Base-by-base conservation (phyloP, 108 stramenopile genomes). In the Stephanodiscus minutulus region DNA sequence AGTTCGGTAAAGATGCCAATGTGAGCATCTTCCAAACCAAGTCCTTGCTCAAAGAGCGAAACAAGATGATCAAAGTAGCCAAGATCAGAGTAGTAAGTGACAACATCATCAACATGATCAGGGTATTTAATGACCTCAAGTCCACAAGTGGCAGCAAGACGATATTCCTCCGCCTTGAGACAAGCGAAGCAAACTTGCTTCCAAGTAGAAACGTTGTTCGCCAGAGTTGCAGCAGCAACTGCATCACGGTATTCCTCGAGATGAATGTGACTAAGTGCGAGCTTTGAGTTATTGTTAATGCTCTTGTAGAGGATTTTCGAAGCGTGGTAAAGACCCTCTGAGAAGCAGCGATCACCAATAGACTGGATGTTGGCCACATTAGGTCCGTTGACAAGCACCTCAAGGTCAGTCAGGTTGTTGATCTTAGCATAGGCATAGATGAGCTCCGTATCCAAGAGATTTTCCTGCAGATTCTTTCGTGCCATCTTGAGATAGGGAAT, bases 211-310 rank as follows among this genome's bases (percentile, higher is more conserved):
- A 99, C 95, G 70, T 92, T 95, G 88, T 99, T 99, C 48, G 99
- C 99, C 87, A 97, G 96, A 22, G 84, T 87, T 7, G 99, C 99
- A 2, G 99, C 98, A 44, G 97, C 94, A 68, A 99, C 99, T 43
- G 99, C 99, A 61, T 99, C 99, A 61, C 98, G 76, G 96, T 91
- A 99, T 76, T 97, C 96, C 28, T 93, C 96, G 65, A 99, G 86
- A 66, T 98, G 92, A 66, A 99, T 95, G 77, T 96, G 95, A 85
- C 98, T 98, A 35, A 98, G 88, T 31, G 99, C 99, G 57, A 99
- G 92, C 92, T 98, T 98, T 52, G 99, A 98, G 84, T 99, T 99
- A 91, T 99, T 99, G 94, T 97, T 96, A 90, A 97, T 98, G 68
- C 86, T 96, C 65, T 86, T 91, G 89, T 93, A 99, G 35, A 99